phyloP scores from a whole-genome alignment of 345 rosid genomes.

The Brassica juncea region DNA sequence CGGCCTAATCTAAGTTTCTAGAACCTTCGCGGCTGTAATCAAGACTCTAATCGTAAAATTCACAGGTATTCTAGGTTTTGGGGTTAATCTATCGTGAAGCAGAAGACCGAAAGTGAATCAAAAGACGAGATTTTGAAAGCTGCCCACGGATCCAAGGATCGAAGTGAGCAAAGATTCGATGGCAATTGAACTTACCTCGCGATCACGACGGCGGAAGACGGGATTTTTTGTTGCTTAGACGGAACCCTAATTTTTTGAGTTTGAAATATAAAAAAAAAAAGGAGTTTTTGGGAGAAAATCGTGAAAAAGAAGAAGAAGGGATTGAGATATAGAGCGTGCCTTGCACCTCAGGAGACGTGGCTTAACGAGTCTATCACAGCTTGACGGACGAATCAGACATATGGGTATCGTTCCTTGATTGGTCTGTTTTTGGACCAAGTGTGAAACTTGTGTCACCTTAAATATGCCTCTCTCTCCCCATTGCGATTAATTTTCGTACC shows the following conservation, averaged over 20 bases:
- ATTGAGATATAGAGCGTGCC: slow-evolving; percentile 14
- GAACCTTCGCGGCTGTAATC: not conserved
- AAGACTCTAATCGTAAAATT: slow-evolving; percentile 1
- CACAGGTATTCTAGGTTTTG: not conserved
- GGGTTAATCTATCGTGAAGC: slow-evolving; percentile 14
- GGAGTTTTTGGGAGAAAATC: not conserved
- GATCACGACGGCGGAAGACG: slow-evolving; percentile 9
- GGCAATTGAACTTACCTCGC: slow-evolving; percentile 13
- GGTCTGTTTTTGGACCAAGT: slow-evolving; percentile 9
- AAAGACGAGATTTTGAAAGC: slow-evolving; percentile 7
- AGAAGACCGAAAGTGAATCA: slow-evolving; percentile 4
- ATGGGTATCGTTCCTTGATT: not conserved
- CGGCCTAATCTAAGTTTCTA: not conserved
- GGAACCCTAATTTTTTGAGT: slow-evolving; percentile 23
- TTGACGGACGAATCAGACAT: slow-evolving; percentile 9
- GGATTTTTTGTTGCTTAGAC: not conserved
- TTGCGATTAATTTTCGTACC: not conserved
- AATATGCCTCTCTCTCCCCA: not conserved
- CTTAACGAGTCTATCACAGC: slow-evolving; percentile 1
- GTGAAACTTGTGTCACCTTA: slow-evolving; percentile 17
- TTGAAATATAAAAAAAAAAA: not conserved
- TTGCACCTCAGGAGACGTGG: slow-evolving; percentile 26
- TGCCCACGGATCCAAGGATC: slow-evolving; percentile 14
- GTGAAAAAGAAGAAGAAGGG: not conserved
- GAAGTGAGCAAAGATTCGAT: not conserved